phyloP scores from a whole-genome alignment of 2,329 filamentous ascomycete genomes.

The Fusarium longipes region DNA sequence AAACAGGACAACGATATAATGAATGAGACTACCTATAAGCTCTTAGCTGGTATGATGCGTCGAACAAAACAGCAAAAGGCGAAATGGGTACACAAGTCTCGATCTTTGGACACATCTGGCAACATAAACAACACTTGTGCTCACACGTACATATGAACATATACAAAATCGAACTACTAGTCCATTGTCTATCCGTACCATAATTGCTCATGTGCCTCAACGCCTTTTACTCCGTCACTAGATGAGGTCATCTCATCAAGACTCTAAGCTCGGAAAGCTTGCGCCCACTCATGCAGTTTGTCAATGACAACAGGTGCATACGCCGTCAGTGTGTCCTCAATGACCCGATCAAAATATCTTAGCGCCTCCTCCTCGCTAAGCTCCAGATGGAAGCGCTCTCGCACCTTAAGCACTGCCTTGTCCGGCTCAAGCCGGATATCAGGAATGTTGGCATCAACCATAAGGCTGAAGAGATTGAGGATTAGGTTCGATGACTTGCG shows the following conservation, averaged over 20 bases:
- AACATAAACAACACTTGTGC: neutral
- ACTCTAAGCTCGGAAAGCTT: constrained; percentile 81
- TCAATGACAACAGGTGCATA: constrained; percentile 96
- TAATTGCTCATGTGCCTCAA: neutral
- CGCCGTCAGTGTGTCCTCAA: constrained; percentile 89
- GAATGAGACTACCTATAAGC: neutral
- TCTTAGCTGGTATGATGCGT: neutral
- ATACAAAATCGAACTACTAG: neutral
- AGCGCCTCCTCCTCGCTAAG: constrained; percentile 93
- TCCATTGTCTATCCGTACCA: neutral
- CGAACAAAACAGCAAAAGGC: neutral
- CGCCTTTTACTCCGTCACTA: constrained; percentile 8
- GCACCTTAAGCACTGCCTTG: constrained; percentile 93
- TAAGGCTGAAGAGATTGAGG: constrained; percentile 93
- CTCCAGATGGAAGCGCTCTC: constrained; percentile 93
- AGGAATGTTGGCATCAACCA: constrained; percentile 97
- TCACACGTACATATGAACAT: neutral
- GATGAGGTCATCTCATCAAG: neutral
- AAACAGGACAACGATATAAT: neutral
- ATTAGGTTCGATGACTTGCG: constrained; percentile 92
- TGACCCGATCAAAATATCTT: constrained; percentile 85
- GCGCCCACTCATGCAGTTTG: constrained; percentile 90
- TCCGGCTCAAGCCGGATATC: constrained; percentile 93
- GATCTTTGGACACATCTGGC: neutral
- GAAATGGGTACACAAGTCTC: neutral